These are phyloP conservation scores for Claviceps lovelessii DNA, from an alignment of 2,329 filamentous ascomycete species.

Conservation along the genomic window DNA sequence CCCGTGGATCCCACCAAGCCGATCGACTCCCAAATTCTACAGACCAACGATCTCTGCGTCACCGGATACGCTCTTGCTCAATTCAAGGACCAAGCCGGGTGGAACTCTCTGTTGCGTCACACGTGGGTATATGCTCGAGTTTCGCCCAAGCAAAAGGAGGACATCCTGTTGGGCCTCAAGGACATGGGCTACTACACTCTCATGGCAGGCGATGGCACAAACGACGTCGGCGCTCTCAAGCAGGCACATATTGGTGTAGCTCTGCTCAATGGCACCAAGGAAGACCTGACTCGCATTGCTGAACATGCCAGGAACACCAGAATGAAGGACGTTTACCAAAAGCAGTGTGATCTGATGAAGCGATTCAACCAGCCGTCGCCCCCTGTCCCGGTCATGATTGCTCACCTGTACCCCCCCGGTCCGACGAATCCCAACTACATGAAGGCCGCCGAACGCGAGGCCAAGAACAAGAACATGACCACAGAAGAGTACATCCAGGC, in stretches of 20 bases:
- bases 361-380: conserved; percentile 87
- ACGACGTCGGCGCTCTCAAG: conserved; percentile 94
- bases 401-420: conserved; percentile 85
- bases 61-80: conserved; percentile 88
- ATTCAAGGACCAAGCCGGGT: conserved; percentile 67
- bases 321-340: conserved; percentile 98
- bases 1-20: conserved; percentile 71
- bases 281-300: conserved; percentile 80
- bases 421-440: conserved; percentile 86
- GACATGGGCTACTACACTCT: conserved; percentile 95
- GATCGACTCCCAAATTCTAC: conserved; percentile 67
- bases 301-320: conserved; percentile 89
- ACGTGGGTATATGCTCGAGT: conserved; percentile 98
- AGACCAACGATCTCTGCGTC: conserved; percentile 81
- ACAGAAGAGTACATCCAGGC: conserved; percentile 41
- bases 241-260: conserved; percentile 96
- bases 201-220: conserved; percentile 97
- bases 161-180: conserved; percentile 91
- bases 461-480: conserved; percentile 59
- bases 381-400: conserved; percentile 84
- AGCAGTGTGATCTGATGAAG: conserved; percentile 81
- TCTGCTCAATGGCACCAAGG: conserved; percentile 82
- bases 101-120: conserved; percentile 66
- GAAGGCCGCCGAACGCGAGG: conserved; percentile 80
- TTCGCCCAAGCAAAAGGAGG: conserved; percentile 96